Conservation (phyloP, 306 rosid genomes). For the Quercus glauca region DNA sequence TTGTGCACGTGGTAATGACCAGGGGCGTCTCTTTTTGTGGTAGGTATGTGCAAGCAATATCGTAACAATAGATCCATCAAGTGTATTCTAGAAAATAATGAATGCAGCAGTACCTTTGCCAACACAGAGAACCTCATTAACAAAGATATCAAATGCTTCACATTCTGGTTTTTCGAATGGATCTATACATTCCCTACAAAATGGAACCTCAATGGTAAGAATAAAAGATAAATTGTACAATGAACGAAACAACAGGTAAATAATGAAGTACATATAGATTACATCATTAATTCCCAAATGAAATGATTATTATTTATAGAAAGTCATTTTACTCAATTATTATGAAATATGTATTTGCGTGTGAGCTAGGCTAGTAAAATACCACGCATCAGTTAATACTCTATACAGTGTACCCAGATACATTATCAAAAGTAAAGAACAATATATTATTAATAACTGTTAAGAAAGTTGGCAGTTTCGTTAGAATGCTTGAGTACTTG, state of each 20-base stretch:
- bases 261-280: background rate
- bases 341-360: background rate
- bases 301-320: background rate
- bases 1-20: background rate
- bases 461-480: background rate
- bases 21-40: background rate
- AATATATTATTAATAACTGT: background rate
- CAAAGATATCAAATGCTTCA: conserved; percentile 85
- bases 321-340: background rate
- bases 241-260: background rate
- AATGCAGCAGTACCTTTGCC: conserved; percentile 62
- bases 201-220: conserved; percentile 19
- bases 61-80: background rate
- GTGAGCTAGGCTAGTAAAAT: background rate
- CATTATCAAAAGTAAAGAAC: background rate
- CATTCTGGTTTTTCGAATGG: conserved; percentile 89
- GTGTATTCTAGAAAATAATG: background rate
- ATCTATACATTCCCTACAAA: conserved; percentile 80
- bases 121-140: conserved; percentile 69
- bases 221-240: background rate
- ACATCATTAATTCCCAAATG: background rate
- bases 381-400: background rate
- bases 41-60: background rate
- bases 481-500: background rate
- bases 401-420: background rate